Base-by-base conservation (phyloP, 805 yeast genomes). In the Ogataea zsoltii region DNA sequence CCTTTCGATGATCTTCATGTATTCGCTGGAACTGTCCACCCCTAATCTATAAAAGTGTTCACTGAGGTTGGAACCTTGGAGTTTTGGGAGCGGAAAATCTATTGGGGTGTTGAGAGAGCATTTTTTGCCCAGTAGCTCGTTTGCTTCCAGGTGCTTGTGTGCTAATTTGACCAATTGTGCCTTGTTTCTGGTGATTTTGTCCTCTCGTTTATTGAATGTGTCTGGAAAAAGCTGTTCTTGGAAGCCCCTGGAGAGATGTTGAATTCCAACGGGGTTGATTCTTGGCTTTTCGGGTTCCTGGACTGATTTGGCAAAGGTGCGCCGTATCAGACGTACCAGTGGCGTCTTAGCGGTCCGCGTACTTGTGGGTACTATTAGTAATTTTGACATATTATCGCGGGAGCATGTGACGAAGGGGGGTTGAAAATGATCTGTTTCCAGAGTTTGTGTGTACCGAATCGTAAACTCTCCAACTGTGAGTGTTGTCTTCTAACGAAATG, bases 41-140 rank as follows among this genome's bases (percentile, higher is more conserved):
- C 96, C 98, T 3, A 89, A 60, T 49, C 77, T 74, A 54, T 80
- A 75, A 61, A 94, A 94, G 69, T 94, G 99, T 58, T 88, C 96
- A 60, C 87, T 95, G 7, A 94, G 65, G 7, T 82, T 69, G 1
- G 62, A 46, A 0, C 98, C 99, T 41, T 82, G 80, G n/a, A 92
- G 61, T 18, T 67, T 63, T 0, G 99, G 99, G 12, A 91, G 61
- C 13, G 74, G 58, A 31, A 85, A 72, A 14, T 65, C 57, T 2
- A 88, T 79, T 0, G 96, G 91, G 1, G 74, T 75, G 2, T 73
- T 63, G 2, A 80, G 65, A 2, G 77, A 75, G 1, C 96, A 87
- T 50, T 78, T 77, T 58, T 88, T 89, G 1, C 94, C 94, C 26
- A 85, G 66, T n/a, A 91, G 70, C 1, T 80, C 81, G 57, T 88